Base-by-base conservation (phyloP, 2,329 filamentous ascomycete species). In the Aspergillus fumigatiaffinis region DNA sequence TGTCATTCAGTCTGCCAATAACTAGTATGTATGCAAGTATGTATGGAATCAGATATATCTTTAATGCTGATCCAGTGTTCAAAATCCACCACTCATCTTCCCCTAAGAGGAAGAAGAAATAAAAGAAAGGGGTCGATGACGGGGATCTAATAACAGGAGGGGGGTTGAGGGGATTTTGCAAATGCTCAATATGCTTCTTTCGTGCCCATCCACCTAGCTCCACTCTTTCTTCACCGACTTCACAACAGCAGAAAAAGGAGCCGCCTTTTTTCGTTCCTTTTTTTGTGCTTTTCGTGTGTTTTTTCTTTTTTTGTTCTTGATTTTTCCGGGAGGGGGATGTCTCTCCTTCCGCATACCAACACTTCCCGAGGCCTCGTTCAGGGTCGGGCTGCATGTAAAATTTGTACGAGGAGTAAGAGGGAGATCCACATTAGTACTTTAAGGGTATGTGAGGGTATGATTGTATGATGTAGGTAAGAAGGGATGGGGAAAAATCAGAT, bases 351-450 rank as follows among this genome's bases (percentile, higher is more conserved):
- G 10, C 28, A 12, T 29, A 29, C 28, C 28, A 47, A 47, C 44
- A 47, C 20, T 23, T 47, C 21, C 44, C 44, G 20, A 26, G 44
- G 10, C 20, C 44, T 23, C 44, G 12, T 6, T 47, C 20, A 47
- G 21, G 44, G 21, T 12, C 44, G 9, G 44, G 10, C 5, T 14
- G 10, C n/a, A 44, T 44, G 41, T 44, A 17, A 12, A 47, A 6
- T 47, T 17, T 47, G 20, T 23, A 47, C 44, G 44, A 23, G 44
- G 23, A 54, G 60, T 52, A 54, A 54, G 57, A 61, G 56, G 58
- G 54, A 29, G 10, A 29, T 29, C 63, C 63, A 62, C 62, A 64
- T 63, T 64, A 64, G 41, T 35, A 59, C 48, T 50, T 58, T 53
- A 29, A 44, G 42, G 48, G 38, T 51, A 49, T 29, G 42, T 14